Percentiles rank a stretch among this genome's conserved stretches.
These are phyloP conservation scores for Lanzia echinophila DNA, from an alignment of 2,329 filamentous ascomycete species.

Conservation along the genomic window DNA sequence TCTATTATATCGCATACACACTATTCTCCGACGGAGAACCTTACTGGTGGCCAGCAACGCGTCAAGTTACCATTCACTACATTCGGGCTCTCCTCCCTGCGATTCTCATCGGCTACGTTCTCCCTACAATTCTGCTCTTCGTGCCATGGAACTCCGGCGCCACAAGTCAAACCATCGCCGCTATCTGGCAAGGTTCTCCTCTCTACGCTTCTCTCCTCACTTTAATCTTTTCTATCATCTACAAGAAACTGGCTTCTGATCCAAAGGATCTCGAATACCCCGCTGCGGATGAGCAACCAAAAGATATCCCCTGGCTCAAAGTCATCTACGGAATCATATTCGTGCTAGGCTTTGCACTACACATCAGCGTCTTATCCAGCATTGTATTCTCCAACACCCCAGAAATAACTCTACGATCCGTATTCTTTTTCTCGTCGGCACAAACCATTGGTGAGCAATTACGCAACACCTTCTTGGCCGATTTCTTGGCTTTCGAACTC, in stretches of 20 bases:
- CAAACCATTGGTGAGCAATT: not conserved
- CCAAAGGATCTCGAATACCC: not conserved
- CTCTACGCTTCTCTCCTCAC: not conserved
- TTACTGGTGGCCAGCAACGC: slow-evolving; percentile 4
- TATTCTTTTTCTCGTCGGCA: not conserved
- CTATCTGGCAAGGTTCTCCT: not conserved
- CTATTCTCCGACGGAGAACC: not conserved
- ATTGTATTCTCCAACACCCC: not conserved
- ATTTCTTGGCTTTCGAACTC: not conserved
- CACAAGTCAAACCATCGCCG: not conserved
- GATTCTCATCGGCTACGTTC: not conserved
- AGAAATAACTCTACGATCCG: not conserved
- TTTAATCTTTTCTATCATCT: not conserved
- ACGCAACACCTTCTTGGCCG: not conserved
- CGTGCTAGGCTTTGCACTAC: not conserved
- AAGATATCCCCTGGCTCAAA: not conserved
- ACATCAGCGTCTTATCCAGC: not conserved
- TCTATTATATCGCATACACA: not conserved
- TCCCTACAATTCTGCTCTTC: not conserved
- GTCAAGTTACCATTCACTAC: not conserved
- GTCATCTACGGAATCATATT: not conserved
- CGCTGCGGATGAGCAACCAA: not conserved
- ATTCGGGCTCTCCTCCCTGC: not conserved
- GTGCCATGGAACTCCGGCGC: not conserved
- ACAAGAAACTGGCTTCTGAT: not conserved